phyloP scores from a whole-genome alignment of 2,329 filamentous ascomycete species.

The Colletotrichum sp. region DNA sequence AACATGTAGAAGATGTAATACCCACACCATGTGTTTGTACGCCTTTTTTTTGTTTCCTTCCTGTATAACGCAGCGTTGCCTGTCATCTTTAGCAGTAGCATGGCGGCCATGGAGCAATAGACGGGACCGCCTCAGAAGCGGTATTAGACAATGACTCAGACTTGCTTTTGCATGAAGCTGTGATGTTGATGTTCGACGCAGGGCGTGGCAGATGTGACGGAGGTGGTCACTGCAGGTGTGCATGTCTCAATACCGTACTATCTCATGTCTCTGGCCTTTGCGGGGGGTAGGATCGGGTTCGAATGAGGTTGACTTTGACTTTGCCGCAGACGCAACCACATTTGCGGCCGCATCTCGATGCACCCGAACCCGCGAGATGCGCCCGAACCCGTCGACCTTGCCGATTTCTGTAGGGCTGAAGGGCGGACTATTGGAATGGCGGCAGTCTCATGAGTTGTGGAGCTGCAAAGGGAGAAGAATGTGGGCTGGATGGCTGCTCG shows the following conservation, averaged over 20 bases:
- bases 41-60: neutral
- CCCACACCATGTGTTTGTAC: neutral
- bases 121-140: neutral
- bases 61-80: neutral
- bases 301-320: slow-evolving; percentile 10
- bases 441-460: neutral
- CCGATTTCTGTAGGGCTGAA: neutral
- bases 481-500: neutral
- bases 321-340: neutral
- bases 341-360: neutral
- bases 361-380: neutral
- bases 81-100: neutral
- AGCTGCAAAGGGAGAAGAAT: neutral
- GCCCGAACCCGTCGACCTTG: neutral
- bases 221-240: neutral
- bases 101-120: slow-evolving; percentile 7
- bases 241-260: neutral
- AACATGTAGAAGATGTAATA: slow-evolving; percentile 8
- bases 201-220: neutral
- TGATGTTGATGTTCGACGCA: neutral
- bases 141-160: neutral
- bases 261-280: neutral
- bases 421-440: neutral
- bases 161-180: neutral
- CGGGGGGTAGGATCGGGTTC: neutral